These are phyloP conservation scores for Curvularia sp. DNA, from an alignment of 2,329 filamentous ascomycete species.

Conservation along the genomic window DNA sequence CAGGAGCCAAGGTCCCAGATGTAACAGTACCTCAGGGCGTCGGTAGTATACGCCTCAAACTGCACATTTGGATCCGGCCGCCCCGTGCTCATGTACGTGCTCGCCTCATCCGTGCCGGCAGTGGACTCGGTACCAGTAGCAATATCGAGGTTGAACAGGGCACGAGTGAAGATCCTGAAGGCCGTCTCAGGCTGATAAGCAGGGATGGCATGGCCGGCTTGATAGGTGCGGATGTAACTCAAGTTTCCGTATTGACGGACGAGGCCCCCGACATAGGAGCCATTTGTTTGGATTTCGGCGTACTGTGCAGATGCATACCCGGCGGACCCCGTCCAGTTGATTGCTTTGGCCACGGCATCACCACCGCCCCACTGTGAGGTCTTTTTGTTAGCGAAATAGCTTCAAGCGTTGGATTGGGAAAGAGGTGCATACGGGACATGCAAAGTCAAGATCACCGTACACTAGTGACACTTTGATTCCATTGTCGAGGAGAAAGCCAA, in stretches of 20 bases:
- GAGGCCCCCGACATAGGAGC: constrained; percentile 53
- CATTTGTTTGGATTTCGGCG: constrained; percentile 46
- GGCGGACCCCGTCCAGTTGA: constrained; percentile 48
- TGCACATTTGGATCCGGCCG: constrained; percentile 24
- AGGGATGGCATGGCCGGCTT: constrained; percentile 52
- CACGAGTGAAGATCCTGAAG: constrained; percentile 59
- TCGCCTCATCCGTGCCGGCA: constrained; percentile 7
- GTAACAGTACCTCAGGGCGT: constrained; percentile 25
- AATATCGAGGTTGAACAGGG: constrained; percentile 54
- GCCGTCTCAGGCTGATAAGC: constrained; percentile 56
- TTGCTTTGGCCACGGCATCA: constrained; percentile 48
- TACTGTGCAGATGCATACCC: constrained; percentile 40
- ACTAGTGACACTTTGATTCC: constrained; percentile 32
- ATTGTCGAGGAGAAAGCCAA: constrained; percentile 60
- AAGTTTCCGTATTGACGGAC: constrained; percentile 49
- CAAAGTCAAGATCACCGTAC: constrained; percentile 44
- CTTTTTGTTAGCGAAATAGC: neutral
- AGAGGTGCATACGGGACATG: constrained; percentile 14
- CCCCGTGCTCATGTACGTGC: constrained; percentile 22
- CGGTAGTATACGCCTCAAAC: constrained; percentile 13
- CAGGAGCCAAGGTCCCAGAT: constrained; percentile 26
- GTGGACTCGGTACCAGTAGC: constrained; percentile 50
- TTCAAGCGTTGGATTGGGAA: neutral
- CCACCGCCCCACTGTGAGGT: constrained; percentile 50
- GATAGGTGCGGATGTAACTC: constrained; percentile 49